Evolutionary conservation across 2,329 filamentous ascomycete species (phyloP).

Genomic region (Rugonectria rugulosa): DNA sequence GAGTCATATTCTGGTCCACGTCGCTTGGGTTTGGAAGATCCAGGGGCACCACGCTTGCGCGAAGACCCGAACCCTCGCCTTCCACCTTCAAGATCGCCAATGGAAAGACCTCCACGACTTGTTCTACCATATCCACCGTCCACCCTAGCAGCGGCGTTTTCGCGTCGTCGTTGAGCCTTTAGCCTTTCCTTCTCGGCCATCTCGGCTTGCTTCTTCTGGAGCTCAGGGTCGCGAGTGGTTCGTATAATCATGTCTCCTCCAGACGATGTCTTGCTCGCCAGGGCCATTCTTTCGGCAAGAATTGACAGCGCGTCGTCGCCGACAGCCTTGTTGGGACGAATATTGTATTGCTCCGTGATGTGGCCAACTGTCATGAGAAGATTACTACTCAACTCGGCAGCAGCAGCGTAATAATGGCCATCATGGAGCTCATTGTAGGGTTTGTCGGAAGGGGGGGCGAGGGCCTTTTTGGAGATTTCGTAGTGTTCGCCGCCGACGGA

Average conservation of each 20-base stretch:
- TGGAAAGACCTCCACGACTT: slow-evolving; percentile 67
- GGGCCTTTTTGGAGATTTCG: slow-evolving; percentile 73
- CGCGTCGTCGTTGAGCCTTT: slow-evolving; percentile 70
- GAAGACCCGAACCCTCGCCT: slow-evolving; percentile 56
- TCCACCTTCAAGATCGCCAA: slow-evolving; percentile 73
- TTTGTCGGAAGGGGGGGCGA: slow-evolving; percentile 68
- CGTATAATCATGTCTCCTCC: slow-evolving; percentile 72
- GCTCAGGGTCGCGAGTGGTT: slow-evolving; percentile 76
- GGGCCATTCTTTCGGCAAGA: slow-evolving; percentile 72
- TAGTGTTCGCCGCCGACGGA: slow-evolving; percentile 80
- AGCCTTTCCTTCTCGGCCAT: slow-evolving; percentile 76
- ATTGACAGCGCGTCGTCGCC: slow-evolving; percentile 76
- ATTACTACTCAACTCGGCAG: slow-evolving; percentile 72
- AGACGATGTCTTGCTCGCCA: slow-evolving; percentile 63
- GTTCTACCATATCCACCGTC: slow-evolving; percentile 62
- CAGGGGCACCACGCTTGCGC: slow-evolving; percentile 62
- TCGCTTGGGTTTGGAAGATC: slow-evolving; percentile 59
- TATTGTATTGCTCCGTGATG: slow-evolving; percentile 74
- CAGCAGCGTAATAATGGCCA: slow-evolving; percentile 78
- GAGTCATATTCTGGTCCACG: slow-evolving; percentile 75
- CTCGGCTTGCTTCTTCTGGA: slow-evolving; percentile 77
- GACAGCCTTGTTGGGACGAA: slow-evolving; percentile 71
- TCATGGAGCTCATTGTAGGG: slow-evolving; percentile 73
- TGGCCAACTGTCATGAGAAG: slow-evolving; percentile 78
- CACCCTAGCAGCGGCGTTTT: slow-evolving; percentile 72